A percentile compares a stretch with the other conserved stretches of the same genome.
These are phyloP conservation scores for Blastocystis sp. DNA, from an alignment of 352 stramenopile genomes.

Conservation along the genomic window DNA sequence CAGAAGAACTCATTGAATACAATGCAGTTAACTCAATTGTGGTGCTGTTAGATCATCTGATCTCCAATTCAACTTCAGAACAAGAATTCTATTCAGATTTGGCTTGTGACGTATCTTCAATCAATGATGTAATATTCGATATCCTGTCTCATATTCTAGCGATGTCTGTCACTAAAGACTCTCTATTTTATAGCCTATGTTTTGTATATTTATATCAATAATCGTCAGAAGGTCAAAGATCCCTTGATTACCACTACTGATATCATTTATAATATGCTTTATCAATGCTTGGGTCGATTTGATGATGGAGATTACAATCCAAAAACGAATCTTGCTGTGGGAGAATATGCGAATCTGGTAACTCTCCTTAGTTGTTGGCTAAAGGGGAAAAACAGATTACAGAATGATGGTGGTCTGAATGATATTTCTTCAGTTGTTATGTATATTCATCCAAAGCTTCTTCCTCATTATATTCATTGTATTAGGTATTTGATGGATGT, in stretches of 20 bases:
- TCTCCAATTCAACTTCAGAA: neutral
- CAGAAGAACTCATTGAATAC: neutral
- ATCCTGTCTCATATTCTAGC: neutral
- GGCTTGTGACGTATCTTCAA: too few species aligned
- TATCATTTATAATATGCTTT: constrained; percentile 7
- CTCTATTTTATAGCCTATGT: neutral
- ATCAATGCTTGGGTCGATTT: neutral
- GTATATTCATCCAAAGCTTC: constrained; percentile 16
- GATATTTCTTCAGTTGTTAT: neutral
- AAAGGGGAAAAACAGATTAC: neutral
- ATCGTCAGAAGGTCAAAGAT: neutral
- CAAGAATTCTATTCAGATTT: too few species aligned
- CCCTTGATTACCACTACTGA: neutral
- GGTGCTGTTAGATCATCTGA: neutral
- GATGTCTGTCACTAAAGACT: neutral
- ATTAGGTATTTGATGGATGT: neutral
- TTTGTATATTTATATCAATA: neutral
- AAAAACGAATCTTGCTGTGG: neutral
- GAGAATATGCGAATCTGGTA: neutral
- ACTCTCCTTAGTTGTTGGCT: neutral
- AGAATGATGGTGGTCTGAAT: neutral
- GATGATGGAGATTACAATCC: neutral
- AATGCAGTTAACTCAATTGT: neutral
- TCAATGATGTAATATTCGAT: too few species aligned
- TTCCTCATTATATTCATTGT: neutral